Percentiles rank a stretch among this genome's conserved stretches.
Conservation (phyloP, 2,329 filamentous ascomycete genomes). For the Trichoderma koningii region DNA sequence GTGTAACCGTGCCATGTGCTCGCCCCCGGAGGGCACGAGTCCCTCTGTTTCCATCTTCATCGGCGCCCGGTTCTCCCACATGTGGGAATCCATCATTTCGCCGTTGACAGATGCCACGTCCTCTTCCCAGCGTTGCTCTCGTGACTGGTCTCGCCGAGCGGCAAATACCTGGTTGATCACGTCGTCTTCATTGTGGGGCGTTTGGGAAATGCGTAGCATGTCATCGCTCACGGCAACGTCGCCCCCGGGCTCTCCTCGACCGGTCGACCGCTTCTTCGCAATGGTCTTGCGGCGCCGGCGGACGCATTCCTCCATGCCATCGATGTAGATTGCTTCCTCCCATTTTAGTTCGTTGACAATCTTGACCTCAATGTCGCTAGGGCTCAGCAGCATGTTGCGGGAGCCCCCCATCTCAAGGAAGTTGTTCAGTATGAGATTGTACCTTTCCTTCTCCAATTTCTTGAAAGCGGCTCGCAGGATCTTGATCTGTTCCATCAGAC, state of each 20-base stretch:
- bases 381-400: slow-evolving; percentile 51
- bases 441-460: slow-evolving; percentile 47
- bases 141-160: slow-evolving; percentile 26
- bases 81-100: slow-evolving; percentile 36
- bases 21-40: slow-evolving; percentile 31
- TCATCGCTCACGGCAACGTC: slow-evolving; percentile 46
- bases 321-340: slow-evolving; percentile 45
- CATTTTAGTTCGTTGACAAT: slow-evolving; percentile 49
- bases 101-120: slow-evolving; percentile 31
- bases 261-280: slow-evolving; percentile 34
- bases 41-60: slow-evolving; percentile 37
- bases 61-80: slow-evolving; percentile 36
- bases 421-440: slow-evolving; percentile 45
- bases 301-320: slow-evolving; percentile 42
- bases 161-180: slow-evolving; percentile 41
- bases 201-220: slow-evolving; percentile 43
- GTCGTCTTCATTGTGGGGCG: slow-evolving; percentile 39
- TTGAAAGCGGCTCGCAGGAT: slow-evolving; percentile 45
- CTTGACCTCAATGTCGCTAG: slow-evolving; percentile 52
- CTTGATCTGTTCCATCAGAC: slow-evolving; percentile 40
- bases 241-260: slow-evolving; percentile 26
- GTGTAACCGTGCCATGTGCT: slow-evolving; percentile 30
- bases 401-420: slow-evolving; percentile 56
- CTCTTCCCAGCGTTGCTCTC: slow-evolving; percentile 34
- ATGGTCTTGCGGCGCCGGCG: slow-evolving; percentile 48